phyloP scores from a whole-genome alignment of 2,329 filamentous ascomycete species.

The Zasmidium angulare region DNA sequence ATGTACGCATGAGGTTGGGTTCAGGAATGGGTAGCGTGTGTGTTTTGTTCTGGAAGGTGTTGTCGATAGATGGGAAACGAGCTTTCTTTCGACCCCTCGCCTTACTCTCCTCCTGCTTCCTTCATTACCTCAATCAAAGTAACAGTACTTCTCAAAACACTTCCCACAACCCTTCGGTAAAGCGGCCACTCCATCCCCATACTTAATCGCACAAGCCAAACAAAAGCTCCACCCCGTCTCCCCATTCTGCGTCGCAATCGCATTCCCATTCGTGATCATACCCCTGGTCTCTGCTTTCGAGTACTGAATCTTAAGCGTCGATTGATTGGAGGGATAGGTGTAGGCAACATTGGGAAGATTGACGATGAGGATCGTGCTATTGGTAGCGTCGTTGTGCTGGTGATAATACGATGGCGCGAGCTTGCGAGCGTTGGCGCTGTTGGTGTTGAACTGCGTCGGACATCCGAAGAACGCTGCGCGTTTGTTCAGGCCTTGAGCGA shows the following conservation, averaged over 20 bases:
- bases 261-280: slow-evolving; percentile 44
- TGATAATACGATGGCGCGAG: too few species aligned
- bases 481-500: slow-evolving; percentile 59
- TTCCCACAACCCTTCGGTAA: slow-evolving; percentile 38
- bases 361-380: slow-evolving; percentile 40
- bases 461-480: slow-evolving; percentile 66
- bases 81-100: too few species aligned
- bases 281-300: slow-evolving; percentile 35
- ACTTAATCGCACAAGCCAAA: slow-evolving; percentile 45
- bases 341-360: slow-evolving; percentile 48
- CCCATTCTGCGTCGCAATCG: slow-evolving; percentile 41
- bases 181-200: slow-evolving; percentile 30
- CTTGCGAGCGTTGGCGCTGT: too few species aligned
- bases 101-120: too few species aligned
- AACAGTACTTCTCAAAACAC: slow-evolving; percentile 45
- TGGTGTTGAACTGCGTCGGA: slow-evolving; percentile 9
- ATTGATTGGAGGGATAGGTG: slow-evolving; percentile 34
- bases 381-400: slow-evolving; percentile 32
- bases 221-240: slow-evolving; percentile 40
- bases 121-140: not conserved
- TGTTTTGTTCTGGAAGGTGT: too few species aligned
- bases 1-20: too few species aligned
- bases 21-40: too few species aligned
- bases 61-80: too few species aligned
- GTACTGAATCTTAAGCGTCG: slow-evolving; percentile 40